phyloP scores from a whole-genome alignment of 176 grass and related monocot genomes.

The Olyra latifolia region DNA sequence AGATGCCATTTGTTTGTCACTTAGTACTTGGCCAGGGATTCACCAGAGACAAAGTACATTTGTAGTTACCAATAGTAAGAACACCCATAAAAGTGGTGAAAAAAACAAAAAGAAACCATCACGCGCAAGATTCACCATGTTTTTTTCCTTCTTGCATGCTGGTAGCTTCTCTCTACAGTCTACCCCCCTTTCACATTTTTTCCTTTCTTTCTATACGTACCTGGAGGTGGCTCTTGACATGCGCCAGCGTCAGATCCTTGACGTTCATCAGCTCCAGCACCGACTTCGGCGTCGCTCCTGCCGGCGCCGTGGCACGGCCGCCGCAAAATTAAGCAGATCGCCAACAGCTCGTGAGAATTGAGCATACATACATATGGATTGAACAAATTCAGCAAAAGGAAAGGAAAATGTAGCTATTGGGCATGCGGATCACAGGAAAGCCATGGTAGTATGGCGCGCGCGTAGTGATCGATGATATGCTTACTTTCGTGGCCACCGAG shows the following conservation, averaged over 20 bases:
- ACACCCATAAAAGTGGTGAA: slow-evolving; percentile 25
- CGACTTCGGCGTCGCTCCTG: slow-evolving; percentile 99
- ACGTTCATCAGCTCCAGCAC: slow-evolving; percentile 99
- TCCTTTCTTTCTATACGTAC: slow-evolving; percentile 27
- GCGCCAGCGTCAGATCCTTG: slow-evolving; percentile 92
- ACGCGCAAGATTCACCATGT: slow-evolving; percentile 27
- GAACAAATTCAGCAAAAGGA: neutral
- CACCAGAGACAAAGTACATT: slow-evolving; percentile 36
- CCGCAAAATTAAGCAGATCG: neutral
- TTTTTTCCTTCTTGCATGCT: slow-evolving; percentile 32
- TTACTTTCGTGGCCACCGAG: slow-evolving; percentile 98
- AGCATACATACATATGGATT: neutral
- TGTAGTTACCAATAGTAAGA: slow-evolving; percentile 52
- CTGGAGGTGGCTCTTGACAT: slow-evolving; percentile 99
- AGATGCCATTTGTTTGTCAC: slow-evolving; percentile 60
- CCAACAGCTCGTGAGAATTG: slow-evolving; percentile 29
- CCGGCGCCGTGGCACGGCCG: neutral
- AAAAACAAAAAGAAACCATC: slow-evolving; percentile 39
- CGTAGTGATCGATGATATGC: neutral
- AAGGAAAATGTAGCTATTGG: neutral
- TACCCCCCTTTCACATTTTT: neutral
- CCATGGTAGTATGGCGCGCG: neutral
- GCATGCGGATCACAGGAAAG: neutral
- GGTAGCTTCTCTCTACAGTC: slow-evolving; percentile 20
- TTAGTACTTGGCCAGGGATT: slow-evolving; percentile 44